phyloP scores from a whole-genome alignment of 169 alveolate species.

The Plasmodium knowlesi region DNA sequence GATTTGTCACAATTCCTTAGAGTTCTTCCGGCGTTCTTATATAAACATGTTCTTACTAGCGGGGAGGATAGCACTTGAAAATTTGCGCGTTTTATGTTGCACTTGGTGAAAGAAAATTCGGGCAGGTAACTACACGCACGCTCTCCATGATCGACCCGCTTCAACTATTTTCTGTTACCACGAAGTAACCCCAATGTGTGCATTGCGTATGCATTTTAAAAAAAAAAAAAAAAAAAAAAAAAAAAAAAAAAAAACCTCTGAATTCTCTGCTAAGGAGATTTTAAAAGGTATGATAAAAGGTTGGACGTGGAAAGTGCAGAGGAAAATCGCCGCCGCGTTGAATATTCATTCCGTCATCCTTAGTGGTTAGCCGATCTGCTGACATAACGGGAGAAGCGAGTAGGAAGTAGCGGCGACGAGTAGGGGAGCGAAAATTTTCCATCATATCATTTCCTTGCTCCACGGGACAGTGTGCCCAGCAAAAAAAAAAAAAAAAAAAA shows the following conservation, averaged over 20 bases:
- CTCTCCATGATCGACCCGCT: not conserved
- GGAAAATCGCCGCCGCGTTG: not conserved
- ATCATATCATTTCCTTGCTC: not conserved
- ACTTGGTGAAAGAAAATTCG: not conserved
- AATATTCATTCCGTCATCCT: not conserved
- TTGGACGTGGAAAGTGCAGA: not conserved
- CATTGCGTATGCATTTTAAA: not conserved
- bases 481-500: too few species aligned
- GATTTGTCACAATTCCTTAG: not conserved
- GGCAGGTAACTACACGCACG: not conserved
- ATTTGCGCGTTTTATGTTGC: not conserved
- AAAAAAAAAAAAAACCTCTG: not conserved
- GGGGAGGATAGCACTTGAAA: not conserved
- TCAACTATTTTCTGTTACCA: not conserved
- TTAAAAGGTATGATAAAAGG: not conserved
- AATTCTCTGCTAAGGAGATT: not conserved
- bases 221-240: too few species aligned
- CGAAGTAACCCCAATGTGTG: not conserved
- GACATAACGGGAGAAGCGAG: not conserved
- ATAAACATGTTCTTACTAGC: not conserved
- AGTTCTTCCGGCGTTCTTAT: not conserved
- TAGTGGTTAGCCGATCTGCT: not conserved
- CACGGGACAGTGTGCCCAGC: not conserved
- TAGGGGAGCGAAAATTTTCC: not conserved
- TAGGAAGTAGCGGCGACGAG: too few species aligned